A percentile compares a stretch with the other conserved stretches of the same genome.
Evolutionary conservation across 148 eudicot genomes (phyloP).

Genomic region (Persicaria maculosa): DNA sequence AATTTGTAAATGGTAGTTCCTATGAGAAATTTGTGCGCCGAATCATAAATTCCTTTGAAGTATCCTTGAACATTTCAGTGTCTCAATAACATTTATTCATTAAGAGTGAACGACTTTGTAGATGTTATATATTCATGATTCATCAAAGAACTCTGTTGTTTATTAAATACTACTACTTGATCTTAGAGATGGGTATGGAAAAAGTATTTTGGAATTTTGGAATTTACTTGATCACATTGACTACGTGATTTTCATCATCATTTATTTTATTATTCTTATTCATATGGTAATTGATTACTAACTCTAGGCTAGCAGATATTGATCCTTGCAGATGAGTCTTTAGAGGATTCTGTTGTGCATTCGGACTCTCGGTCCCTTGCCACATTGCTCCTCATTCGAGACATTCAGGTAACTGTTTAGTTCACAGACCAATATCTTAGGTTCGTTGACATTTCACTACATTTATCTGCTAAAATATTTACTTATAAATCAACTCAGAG

Average conservation of each 20-base stretch:
- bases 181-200: neutral
- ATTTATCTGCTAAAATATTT: neutral
- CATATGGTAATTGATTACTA: constrained; percentile 7
- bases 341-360: constrained; percentile 89
- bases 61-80: too few relatives aligned
- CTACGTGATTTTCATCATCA: neutral
- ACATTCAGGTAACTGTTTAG: constrained; percentile 65
- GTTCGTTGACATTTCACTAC: neutral
- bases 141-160: too few relatives aligned
- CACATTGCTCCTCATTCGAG: constrained; percentile 83
- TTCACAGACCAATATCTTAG: neutral
- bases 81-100: too few relatives aligned
- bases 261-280: neutral
- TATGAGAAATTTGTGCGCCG: neutral
- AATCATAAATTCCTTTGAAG: neutral
- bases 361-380: constrained; percentile 92
- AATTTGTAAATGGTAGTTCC: neutral
- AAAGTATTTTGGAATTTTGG: neutral
- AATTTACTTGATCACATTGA: neutral
- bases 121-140: too few relatives aligned
- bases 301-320: constrained; percentile 45
- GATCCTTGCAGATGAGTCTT: constrained; percentile 98
- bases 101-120: too few relatives aligned
- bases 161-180: neutral
- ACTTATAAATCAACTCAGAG: too few relatives aligned